phyloP scores from a whole-genome alignment of 768 basidiomycete genomes.

The Hypsizygus marmoreus region DNA sequence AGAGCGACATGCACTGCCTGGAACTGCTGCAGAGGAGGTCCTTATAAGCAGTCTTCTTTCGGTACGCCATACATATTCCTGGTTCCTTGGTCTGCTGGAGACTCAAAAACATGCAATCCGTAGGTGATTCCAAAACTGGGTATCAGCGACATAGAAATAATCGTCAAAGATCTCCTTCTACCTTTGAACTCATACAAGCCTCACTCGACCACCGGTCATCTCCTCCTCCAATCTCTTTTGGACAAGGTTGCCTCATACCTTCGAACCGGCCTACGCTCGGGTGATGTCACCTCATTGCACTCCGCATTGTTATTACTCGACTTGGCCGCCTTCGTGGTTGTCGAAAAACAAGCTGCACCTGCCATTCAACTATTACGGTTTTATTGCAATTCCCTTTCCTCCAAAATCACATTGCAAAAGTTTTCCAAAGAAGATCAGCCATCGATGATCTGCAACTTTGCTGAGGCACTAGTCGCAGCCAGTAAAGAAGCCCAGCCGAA shows the following conservation, averaged over 20 bases:
- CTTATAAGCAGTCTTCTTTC: conserved; percentile 49
- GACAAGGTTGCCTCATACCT: conserved; percentile 17
- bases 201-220: conserved; percentile 36
- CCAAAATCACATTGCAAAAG: conserved; percentile 49
- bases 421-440: conserved; percentile 44
- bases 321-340: conserved; percentile 42
- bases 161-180: conserved; percentile 56
- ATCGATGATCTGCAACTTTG: conserved; percentile 47
- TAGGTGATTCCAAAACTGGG: conserved; percentile 54
- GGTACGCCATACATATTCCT: conserved; percentile 49
- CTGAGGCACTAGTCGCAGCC: conserved; percentile 43
- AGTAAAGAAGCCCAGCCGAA: conserved; percentile 28
- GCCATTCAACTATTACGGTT: conserved; percentile 53
- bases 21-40: conserved; percentile 47
- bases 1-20: conserved; percentile 43
- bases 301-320: conserved; percentile 46
- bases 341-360: conserved; percentile 42
- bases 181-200: conserved; percentile 24
- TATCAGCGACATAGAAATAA: conserved; percentile 41
- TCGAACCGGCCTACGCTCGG: conserved; percentile 12
- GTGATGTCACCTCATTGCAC: conserved; percentile 33
- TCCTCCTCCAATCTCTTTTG: conserved; percentile 33
- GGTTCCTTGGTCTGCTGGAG: background rate
- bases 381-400: conserved; percentile 44
- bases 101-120: conserved; percentile 1